Evolutionary conservation across 2,329 filamentous ascomycete species (phyloP).

Genomic region (Lasiodiplodia sp.): DNA sequence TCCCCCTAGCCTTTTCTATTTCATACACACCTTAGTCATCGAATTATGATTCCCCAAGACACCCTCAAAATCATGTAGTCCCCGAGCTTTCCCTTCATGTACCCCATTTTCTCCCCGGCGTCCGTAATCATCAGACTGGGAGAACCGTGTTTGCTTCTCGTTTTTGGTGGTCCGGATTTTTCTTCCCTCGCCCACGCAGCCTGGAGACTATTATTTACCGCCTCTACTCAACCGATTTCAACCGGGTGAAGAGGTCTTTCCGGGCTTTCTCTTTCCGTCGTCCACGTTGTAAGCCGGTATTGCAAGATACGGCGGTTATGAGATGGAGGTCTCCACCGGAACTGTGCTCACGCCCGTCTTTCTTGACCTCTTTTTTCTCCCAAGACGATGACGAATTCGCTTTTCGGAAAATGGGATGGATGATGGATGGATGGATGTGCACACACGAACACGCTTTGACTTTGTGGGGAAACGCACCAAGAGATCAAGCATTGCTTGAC

Average conservation of each 20-base stretch:
- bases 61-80: constrained; percentile 14
- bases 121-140: constrained; percentile 14
- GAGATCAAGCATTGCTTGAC: constrained; percentile 6
- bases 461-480: not conserved
- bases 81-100: constrained; percentile 9
- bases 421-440: constrained; percentile 9
- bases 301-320: not conserved
- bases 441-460: not conserved
- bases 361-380: not conserved
- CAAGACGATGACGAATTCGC: constrained; percentile 7
- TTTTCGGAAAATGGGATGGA: constrained; percentile 4
- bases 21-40: constrained; percentile 20
- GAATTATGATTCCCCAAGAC: constrained; percentile 27
- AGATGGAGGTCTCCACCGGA: not conserved
- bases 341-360: not conserved
- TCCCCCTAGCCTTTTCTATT: constrained; percentile 19
- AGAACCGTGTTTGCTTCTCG: constrained; percentile 2
- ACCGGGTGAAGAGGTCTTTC: not conserved
- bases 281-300: not conserved
- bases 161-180: constrained; percentile 4
- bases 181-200: not conserved
- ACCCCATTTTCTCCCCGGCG: constrained; percentile 11
- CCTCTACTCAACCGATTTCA: not conserved
- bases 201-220: not conserved
- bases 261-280: not conserved